Evolutionary conservation across 345 rosid species (phyloP), one percentile per base, ranked within the genome.

Genomic region (Cardamine resedifolia): DNA sequence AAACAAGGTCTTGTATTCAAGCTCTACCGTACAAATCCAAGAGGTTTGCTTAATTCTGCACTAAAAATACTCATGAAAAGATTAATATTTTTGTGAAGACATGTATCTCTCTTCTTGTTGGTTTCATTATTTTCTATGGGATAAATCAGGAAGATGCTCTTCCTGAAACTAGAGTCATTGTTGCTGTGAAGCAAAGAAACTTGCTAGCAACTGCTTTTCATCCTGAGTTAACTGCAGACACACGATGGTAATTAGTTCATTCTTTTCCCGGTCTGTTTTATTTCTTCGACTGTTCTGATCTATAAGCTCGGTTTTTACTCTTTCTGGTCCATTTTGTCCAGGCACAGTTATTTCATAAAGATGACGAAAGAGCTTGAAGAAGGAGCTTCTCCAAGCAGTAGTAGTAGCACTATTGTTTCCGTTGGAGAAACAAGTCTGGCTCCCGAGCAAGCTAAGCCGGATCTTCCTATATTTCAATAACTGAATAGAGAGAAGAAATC

Each of bases 131-230:
- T 64, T 18, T 33, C 7, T 27, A 0, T 7, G 36, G 33, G 44
- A 30, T 73, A 20, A 7, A 61, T 58, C 77, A 91, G 99, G 96
- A 90, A 74, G 81, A 81, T 82, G 66, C 81, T 31, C 82, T 77
- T 27, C 85, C 92, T 23, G 91, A 83, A 78, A 78, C 74, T 77
- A 85, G 84, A 81, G 97, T 95, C 38, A 80, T 88, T 20, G 97
- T 95, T 61, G 99, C 97, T 20, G 76, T 90, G 67, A 91, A 76
- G 85, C 96, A 95, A 77, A 81, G 86, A 71, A 95, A 88, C 78
- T 62, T 95, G 83, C 81, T 95, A 12, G 96, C 85, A 10, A 95
- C 99, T 58, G 99, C 93, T 15, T 95, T 95, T 79, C 99, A 95
- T 81, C 96, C 97, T 1, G 99, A 95, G 80, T 82, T 95, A 73